phyloP scores from a whole-genome alignment of 164 flowering plant species.

The Taxillus chinensis region DNA sequence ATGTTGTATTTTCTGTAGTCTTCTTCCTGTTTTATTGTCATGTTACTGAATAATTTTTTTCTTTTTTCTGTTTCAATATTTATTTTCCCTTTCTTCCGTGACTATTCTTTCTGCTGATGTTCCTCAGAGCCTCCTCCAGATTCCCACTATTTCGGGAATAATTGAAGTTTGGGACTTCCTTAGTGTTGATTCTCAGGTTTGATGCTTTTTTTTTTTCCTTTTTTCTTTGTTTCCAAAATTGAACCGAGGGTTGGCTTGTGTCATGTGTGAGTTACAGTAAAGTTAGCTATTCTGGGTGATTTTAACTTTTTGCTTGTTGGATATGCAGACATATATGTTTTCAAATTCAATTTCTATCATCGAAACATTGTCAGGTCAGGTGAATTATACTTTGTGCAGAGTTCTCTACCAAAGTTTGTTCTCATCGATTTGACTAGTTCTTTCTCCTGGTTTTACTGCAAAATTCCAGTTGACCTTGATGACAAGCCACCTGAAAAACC shows the following conservation, averaged over 20 bases:
- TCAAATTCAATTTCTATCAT: constrained; percentile 79
- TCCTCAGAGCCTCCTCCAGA: constrained; percentile 72
- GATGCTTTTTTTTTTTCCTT: constrained; percentile 4
- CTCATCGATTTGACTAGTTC: not conserved
- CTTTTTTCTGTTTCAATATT: not conserved
- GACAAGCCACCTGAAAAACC: constrained; percentile 38
- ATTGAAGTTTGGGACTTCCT: constrained; percentile 99
- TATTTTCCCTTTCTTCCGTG: constrained; percentile 1
- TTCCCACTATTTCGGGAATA: constrained; percentile 80
- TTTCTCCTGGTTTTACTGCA: constrained; percentile 4
- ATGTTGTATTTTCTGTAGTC: not conserved
- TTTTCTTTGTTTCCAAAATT: not conserved
- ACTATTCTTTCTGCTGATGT: constrained; percentile 9
- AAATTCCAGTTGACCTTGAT: constrained; percentile 47
- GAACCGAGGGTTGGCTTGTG: not conserved
- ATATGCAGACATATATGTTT: constrained; percentile 80
- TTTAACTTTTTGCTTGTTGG: constrained; percentile 4
- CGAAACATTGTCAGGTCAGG: constrained; percentile 75
- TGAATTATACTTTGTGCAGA: constrained; percentile 3
- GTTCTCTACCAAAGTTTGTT: not conserved
- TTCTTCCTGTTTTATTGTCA: not conserved
- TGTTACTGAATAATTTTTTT: not conserved
- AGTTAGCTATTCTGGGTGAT: not conserved
- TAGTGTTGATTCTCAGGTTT: constrained; percentile 98
- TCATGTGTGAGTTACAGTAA: not conserved